These are phyloP conservation scores for Scedosporium minutisporum DNA, from an alignment of 2,329 filamentous ascomycete genomes.

Conservation along the genomic window DNA sequence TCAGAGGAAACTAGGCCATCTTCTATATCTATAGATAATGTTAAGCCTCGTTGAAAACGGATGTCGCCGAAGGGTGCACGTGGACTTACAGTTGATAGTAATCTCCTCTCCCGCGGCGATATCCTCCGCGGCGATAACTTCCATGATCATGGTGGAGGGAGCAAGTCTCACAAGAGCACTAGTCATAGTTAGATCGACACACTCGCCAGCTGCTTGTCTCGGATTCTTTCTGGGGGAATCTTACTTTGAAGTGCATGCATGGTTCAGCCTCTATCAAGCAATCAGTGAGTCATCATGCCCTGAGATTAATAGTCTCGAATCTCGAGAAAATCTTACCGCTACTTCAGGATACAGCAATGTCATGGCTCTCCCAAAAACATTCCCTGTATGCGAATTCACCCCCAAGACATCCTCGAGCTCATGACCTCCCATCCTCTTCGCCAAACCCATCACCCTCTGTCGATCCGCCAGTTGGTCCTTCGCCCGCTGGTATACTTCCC, in stretches of 20 bases:
- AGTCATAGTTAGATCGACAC: neutral
- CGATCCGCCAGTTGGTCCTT: neutral
- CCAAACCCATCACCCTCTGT: neutral
- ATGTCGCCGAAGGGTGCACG: neutral
- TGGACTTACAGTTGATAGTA: neutral
- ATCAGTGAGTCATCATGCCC: neutral
- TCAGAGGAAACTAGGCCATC: neutral
- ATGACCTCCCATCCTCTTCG: neutral
- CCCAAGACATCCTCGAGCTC: neutral
- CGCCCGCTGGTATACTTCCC: neutral
- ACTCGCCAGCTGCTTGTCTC: too few relatives aligned
- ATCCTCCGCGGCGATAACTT: neutral
- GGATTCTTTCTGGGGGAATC: neutral
- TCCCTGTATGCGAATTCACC: neutral
- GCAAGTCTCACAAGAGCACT: neutral
- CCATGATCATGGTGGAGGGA: neutral
- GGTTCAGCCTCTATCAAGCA: neutral
- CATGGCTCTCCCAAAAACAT: neutral
- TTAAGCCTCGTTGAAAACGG: neutral
- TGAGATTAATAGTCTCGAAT: neutral
- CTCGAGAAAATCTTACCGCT: neutral
- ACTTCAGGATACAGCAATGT: neutral
- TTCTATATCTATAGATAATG: neutral
- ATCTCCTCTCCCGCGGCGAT: slow-evolving; percentile 2
- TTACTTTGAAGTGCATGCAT: slow-evolving; percentile 2